phyloP scores from a whole-genome alignment of 2,329 filamentous ascomycete species.

The Phialophora tarda region DNA sequence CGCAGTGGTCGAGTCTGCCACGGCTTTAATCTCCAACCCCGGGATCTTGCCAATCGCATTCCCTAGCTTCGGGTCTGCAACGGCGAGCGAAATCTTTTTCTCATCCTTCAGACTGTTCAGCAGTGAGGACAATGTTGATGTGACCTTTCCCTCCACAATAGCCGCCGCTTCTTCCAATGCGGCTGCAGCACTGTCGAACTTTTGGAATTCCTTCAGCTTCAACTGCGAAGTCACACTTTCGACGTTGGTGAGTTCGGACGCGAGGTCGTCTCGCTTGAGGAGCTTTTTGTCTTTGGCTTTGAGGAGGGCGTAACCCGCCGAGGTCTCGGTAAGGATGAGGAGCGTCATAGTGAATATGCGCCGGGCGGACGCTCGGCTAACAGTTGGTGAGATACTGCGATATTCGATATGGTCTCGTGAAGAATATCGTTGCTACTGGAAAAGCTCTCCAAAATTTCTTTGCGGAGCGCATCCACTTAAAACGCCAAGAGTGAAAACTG shows the following conservation, averaged over 20 bases:
- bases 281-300: constrained; percentile 99
- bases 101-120: constrained; percentile 93
- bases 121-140: constrained; percentile 79
- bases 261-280: constrained; percentile 82
- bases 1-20: constrained; percentile 79
- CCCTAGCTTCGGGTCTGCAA: constrained; percentile 90
- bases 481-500: not conserved
- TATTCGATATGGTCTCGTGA: constrained; percentile 13
- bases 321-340: constrained; percentile 92
- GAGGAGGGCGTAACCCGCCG: constrained; percentile 96
- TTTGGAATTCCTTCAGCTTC: constrained; percentile 95
- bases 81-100: constrained; percentile 93
- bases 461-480: constrained; percentile 16
- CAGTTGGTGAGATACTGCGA: constrained; percentile 8
- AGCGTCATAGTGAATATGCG: constrained; percentile 70
- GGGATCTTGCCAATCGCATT: constrained; percentile 92
- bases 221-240: constrained; percentile 85
- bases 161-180: constrained; percentile 90
- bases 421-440: constrained; percentile 7
- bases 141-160: constrained; percentile 92
- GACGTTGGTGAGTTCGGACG: constrained; percentile 74
- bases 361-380: constrained; percentile 14
- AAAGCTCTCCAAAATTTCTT: constrained; percentile 26
- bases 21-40: constrained; percentile 79
- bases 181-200: constrained; percentile 91